Conservation (phyloP, 306 rosid species). For the Ochetophila trinervis region DNA sequence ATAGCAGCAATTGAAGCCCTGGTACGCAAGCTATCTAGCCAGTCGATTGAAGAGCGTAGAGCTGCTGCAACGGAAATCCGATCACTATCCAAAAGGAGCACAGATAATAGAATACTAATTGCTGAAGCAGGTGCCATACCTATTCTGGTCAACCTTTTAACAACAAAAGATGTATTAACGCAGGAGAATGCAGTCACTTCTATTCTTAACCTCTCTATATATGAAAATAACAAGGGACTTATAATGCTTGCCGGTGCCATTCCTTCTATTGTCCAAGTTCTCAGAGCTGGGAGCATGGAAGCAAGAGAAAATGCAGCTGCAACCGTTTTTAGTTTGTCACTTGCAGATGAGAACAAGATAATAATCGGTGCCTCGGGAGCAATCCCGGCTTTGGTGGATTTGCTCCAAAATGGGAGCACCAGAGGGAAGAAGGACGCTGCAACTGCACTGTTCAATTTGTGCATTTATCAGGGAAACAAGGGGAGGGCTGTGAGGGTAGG, state of each 20-base stretch:
- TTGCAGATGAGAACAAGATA: constrained; percentile 93
- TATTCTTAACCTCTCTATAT: constrained; percentile 88
- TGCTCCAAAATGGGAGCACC: constrained; percentile 82
- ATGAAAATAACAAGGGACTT: constrained; percentile 82
- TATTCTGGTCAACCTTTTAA: constrained; percentile 70
- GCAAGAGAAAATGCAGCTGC: constrained; percentile 96
- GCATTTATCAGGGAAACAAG: constrained; percentile 96
- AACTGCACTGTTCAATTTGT: constrained; percentile 83
- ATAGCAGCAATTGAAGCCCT: constrained; percentile 67
- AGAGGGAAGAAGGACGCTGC: constrained; percentile 97
- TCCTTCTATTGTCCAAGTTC: constrained; percentile 92
- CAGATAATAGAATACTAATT: constrained; percentile 86
- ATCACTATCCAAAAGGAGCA: constrained; percentile 86
- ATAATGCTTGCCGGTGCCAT: constrained; percentile 97
- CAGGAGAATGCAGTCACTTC: constrained; percentile 96
- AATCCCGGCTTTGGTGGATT: constrained; percentile 75
- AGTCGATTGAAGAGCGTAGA: constrained; percentile 60
- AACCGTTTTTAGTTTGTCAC: constrained; percentile 87
- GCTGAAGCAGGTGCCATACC: constrained; percentile 97
- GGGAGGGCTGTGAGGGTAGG: constrained; percentile 88
- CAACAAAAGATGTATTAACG: constrained; percentile 62
- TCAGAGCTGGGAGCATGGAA: constrained; percentile 88
- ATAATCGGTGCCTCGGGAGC: constrained; percentile 96
- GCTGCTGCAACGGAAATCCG: constrained; percentile 77
- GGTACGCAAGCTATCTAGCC: constrained; percentile 71